Percentiles rank a stretch among this genome's conserved stretches.
These are phyloP conservation scores for Fraxinus platypoda DNA, from an alignment of 305 asterid species.

Conservation along the genomic window DNA sequence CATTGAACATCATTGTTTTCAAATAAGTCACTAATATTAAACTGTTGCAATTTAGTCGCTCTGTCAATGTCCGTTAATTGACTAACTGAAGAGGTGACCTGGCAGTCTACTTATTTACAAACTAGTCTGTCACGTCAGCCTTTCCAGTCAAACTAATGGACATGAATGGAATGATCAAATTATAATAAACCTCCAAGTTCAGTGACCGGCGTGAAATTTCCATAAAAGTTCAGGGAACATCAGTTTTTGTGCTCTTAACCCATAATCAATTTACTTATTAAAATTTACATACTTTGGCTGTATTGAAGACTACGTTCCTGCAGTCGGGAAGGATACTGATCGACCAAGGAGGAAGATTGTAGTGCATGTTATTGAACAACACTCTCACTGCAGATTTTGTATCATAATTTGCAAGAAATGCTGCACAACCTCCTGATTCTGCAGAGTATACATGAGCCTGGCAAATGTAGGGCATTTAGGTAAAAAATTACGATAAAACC, in stretches of 20 bases:
- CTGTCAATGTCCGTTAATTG: not conserved
- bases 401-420: slow-evolving; percentile 82
- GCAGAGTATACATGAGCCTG: slow-evolving; percentile 81
- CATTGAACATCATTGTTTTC: not conserved
- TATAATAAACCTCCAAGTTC: not conserved
- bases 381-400: slow-evolving; percentile 54
- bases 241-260: not conserved
- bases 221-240: not conserved
- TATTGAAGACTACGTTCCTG: slow-evolving; percentile 77
- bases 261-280: not conserved
- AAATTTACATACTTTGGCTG: slow-evolving; percentile 71
- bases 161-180: not conserved
- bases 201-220: not conserved
- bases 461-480: slow-evolving; percentile 22
- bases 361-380: slow-evolving; percentile 82
- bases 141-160: not conserved
- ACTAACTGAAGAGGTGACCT: not conserved
- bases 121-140: not conserved
- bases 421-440: slow-evolving; percentile 67
- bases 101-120: not conserved
- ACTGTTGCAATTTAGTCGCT: not conserved
- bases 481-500: slow-evolving; percentile 6
- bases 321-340: slow-evolving; percentile 94
- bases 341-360: slow-evolving; percentile 84
- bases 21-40: not conserved